These are phyloP conservation scores for Pseudozyma tsukubaensis DNA, from an alignment of 1,284 basidiomycete genomes.

Conservation along the genomic window DNA sequence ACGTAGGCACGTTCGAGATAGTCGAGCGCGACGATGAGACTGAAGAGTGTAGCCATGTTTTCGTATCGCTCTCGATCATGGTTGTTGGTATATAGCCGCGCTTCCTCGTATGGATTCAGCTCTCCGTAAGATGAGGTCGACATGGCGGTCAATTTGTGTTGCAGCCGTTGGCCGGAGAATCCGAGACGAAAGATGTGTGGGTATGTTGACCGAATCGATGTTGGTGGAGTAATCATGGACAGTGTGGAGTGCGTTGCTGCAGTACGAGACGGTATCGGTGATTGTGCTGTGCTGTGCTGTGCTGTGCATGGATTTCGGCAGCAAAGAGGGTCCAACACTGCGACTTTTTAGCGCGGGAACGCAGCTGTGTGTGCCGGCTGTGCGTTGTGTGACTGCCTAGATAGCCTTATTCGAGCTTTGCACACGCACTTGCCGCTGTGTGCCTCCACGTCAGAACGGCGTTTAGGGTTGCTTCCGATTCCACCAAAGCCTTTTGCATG, in stretches of 20 bases:
- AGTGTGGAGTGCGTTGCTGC: background rate
- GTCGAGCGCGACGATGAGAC: slow-evolving; percentile 89
- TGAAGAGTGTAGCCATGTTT: slow-evolving; percentile 88
- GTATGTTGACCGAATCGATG: background rate
- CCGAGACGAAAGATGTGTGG: background rate
- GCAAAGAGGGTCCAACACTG: slow-evolving; percentile 10
- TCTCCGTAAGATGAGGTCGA: slow-evolving; percentile 41
- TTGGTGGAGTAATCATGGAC: background rate
- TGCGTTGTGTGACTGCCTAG: background rate
- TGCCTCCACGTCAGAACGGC: slow-evolving; percentile 31
- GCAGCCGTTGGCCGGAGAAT: too few species aligned
- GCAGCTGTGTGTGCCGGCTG: background rate
- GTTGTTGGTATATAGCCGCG: slow-evolving; percentile 86
- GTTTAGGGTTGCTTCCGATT: background rate
- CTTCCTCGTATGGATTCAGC: slow-evolving; percentile 75
- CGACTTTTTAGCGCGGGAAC: background rate
- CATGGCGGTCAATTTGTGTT: slow-evolving; percentile 4
- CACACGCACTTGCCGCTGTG: background rate
- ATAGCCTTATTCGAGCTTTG: slow-evolving; percentile 5
- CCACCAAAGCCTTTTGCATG: slow-evolving; percentile 3
- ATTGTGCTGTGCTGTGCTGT: background rate
- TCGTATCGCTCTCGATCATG: slow-evolving; percentile 89
- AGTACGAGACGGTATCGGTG: slow-evolving; percentile 1
- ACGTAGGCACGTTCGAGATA: slow-evolving; percentile 96
- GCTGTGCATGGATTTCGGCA: background rate